phyloP scores from a whole-genome alignment of 2,329 filamentous ascomycete genomes.

The Xylaria sp. region DNA sequence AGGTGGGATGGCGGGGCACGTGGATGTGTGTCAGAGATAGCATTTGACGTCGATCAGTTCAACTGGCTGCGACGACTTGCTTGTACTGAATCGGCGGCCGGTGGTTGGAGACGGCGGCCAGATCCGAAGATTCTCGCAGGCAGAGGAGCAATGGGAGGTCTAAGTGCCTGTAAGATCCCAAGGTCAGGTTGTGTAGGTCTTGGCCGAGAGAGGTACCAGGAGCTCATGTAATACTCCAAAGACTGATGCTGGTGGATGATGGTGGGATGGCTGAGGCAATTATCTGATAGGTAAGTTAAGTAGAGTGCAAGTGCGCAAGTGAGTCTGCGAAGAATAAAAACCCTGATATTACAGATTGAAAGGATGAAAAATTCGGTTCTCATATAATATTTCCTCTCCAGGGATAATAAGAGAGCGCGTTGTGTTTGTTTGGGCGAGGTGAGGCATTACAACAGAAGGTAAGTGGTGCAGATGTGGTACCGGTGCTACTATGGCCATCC shows the following conservation, averaged over 20 bases:
- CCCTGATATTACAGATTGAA: neutral
- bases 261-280: neutral
- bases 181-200: neutral
- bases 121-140: neutral
- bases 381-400: neutral
- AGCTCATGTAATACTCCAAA: neutral
- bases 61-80: neutral
- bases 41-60: conserved; percentile 4
- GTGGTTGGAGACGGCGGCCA: neutral
- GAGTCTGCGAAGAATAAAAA: too few relatives aligned
- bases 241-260: neutral
- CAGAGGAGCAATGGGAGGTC: neutral
- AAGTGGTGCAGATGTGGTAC: too few relatives aligned
- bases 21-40: conserved; percentile 4
- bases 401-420: neutral
- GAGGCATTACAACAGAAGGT: neutral
- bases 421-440: neutral
- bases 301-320: too few relatives aligned
- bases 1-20: conserved; percentile 11
- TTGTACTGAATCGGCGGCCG: neutral
- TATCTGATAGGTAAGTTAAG: neutral
- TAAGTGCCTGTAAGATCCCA: neutral
- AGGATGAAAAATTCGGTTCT: neutral
- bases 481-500: too few relatives aligned
- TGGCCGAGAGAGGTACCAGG: too few relatives aligned